A percentile compares a stretch with the other conserved stretches of the same genome.
Evolutionary conservation across 805 yeast species (phyloP).

Genomic region (Yamadazyma scolyti): DNA sequence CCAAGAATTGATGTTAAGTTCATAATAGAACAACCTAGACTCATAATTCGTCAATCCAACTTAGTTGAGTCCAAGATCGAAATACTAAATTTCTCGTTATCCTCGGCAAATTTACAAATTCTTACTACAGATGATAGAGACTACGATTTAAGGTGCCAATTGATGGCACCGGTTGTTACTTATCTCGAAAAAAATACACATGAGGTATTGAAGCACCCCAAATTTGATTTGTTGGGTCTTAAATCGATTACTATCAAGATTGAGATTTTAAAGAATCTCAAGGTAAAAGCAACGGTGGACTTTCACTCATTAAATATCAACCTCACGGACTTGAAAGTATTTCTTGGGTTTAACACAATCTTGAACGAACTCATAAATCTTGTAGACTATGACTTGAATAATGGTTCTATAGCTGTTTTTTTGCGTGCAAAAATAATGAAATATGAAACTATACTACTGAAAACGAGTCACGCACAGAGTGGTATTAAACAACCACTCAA

Average conservation of each 20-base stretch:
- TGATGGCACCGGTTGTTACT: conserved; percentile 27
- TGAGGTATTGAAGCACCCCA: neutral
- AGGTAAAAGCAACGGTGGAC: conserved; percentile 17
- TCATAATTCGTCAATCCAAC: conserved; percentile 17
- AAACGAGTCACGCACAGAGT: conserved; percentile 1
- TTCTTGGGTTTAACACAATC: conserved; percentile 28
- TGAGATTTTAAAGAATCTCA: conserved; percentile 25
- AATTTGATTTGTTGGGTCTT: conserved; percentile 1
- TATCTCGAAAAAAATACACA: conserved; percentile 24
- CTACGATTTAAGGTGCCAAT: conserved; percentile 31
- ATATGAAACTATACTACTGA: conserved; percentile 6
- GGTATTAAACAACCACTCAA: neutral
- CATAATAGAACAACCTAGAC: conserved; percentile 30
- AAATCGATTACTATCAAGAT: conserved; percentile 6
- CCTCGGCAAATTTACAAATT: conserved; percentile 31
- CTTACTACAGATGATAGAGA: conserved; percentile 26
- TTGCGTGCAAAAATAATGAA: conserved; percentile 20
- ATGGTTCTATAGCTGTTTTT: conserved; percentile 25
- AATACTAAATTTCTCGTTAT: conserved; percentile 29
- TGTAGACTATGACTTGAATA: conserved; percentile 19
- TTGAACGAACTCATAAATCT: conserved; percentile 21
- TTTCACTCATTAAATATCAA: conserved; percentile 20
- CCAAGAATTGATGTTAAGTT: conserved; percentile 28
- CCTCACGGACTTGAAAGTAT: conserved; percentile 25
- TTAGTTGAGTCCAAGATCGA: conserved; percentile 8